Evolutionary conservation across 805 yeast species (phyloP), one percentile per base, ranked within the genome.

Genomic region (Wickerhamiella siamensis): DNA sequence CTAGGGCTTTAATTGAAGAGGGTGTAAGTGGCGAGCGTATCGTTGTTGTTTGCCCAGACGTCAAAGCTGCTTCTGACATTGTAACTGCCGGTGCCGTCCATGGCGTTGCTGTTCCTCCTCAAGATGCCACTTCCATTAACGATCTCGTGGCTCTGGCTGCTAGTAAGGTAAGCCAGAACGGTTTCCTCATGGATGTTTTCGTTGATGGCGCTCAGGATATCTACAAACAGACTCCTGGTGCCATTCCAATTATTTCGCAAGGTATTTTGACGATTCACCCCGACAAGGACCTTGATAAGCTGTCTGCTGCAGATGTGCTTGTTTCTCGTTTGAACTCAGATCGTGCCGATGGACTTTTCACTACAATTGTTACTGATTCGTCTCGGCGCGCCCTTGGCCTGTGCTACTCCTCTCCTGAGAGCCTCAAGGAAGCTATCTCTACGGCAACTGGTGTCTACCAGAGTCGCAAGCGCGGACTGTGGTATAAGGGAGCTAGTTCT

Each of bases 401-500:
- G 22, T 96, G 88, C 8, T 91, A 86, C 64, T 88, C 97, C 0
- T 83, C 95, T 0, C 62, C 62, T 33, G 86, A 80, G 51, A 83
- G 95, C 27, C 75, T 91, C 53, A 63, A 71, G 35, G 87, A 81
- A 53, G 91, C 97, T 10, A 72, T 91, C 51, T 74, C 74, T 46
- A 79, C 83, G 18, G 71, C 74, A 39, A 75, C 83, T 8, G 98
- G 98, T 44, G 95, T 91, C 2, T 91, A 91, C 62, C 95, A 81
- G 61, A 83, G 95, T 6, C 78, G 98, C 53, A 66, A 71, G 43
- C 77, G 83, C 47, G 97, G 94, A 35, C 70, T 91, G 45, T 91
- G 98, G 98, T 81, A 78, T 60, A 91, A 91, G 61, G 98, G 98
- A 24, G 79, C 80, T 43, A 83, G 95, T 2, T 81, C 94, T n/a